Conservation (phyloP, 768 basidiomycete species). For the Lactarius sanguifluus region DNA sequence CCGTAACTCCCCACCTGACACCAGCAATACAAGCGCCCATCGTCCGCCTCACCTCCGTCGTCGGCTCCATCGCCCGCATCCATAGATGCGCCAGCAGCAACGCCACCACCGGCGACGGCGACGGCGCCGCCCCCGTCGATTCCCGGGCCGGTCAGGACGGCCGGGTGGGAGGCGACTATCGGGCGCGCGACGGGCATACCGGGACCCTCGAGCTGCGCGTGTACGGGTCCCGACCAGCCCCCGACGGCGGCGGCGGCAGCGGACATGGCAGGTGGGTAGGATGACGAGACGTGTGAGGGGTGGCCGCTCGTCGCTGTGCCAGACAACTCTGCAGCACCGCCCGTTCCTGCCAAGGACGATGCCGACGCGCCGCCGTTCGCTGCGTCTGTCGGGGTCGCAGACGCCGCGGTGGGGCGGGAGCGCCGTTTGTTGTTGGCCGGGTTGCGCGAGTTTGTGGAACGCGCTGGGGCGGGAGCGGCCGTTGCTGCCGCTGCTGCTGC, state of each 20-base stretch:
- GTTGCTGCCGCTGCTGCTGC: slow-evolving; percentile 36
- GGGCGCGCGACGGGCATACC: slow-evolving; percentile 70
- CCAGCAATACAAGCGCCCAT: slow-evolving; percentile 74
- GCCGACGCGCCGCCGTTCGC: slow-evolving; percentile 10
- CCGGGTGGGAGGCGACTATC: slow-evolving; percentile 37
- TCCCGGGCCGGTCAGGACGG: slow-evolving; percentile 40
- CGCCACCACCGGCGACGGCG: neutral
- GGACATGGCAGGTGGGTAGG: slow-evolving; percentile 30
- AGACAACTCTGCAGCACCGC: slow-evolving; percentile 27
- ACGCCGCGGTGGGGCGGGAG: slow-evolving; percentile 21
- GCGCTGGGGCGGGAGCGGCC: slow-evolving; percentile 28
- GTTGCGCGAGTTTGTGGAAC: slow-evolving; percentile 41
- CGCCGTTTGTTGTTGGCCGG: slow-evolving; percentile 32
- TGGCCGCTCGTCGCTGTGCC: slow-evolving; percentile 11
- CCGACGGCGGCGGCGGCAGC: slow-evolving; percentile 42
- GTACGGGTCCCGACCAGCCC: slow-evolving; percentile 39
- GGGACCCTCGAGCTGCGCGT: slow-evolving; percentile 67
- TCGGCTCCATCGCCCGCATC: slow-evolving; percentile 48
- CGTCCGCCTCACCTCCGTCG: slow-evolving; percentile 57
- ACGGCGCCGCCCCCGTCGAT: slow-evolving; percentile 36
- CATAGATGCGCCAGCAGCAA: slow-evolving; percentile 48
- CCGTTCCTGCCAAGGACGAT: slow-evolving; percentile 7
- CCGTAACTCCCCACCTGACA: slow-evolving; percentile 85
- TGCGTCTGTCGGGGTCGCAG: slow-evolving; percentile 24
- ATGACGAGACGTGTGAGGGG: slow-evolving; percentile 1